Percentiles rank a stretch among this genome's conserved stretches.
Conservation (phyloP, 192 early-diverging fungal genomes). For the Coemansia sp. region DNA sequence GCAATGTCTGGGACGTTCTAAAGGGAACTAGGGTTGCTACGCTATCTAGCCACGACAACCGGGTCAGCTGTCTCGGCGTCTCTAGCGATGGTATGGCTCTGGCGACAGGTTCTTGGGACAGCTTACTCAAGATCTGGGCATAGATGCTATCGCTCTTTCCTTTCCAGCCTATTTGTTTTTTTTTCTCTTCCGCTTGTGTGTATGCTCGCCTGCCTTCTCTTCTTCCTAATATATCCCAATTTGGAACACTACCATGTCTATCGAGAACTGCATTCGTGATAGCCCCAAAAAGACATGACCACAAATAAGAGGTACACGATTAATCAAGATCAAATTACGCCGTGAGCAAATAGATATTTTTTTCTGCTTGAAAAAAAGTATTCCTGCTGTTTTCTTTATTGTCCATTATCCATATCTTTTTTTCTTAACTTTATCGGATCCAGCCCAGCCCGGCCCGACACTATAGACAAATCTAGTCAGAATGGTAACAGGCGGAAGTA, state of each 20-base stretch:
- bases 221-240: not conserved
- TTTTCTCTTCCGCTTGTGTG: not conserved
- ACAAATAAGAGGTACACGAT: not conserved
- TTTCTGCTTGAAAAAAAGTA: not conserved
- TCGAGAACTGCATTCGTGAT: not conserved
- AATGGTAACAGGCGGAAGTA: slow-evolving; percentile 12
- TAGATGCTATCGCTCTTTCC: slow-evolving; percentile 11
- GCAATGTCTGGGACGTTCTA: slow-evolving; percentile 99
- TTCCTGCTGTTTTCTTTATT: not conserved
- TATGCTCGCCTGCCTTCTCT: not conserved
- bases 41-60: slow-evolving; percentile 93
- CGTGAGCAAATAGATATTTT: not conserved
- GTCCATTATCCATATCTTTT: not conserved
- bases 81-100: slow-evolving; percentile 98
- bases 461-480: slow-evolving; percentile 5
- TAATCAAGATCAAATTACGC: not conserved
- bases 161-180: slow-evolving; percentile 1
- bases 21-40: slow-evolving; percentile 95
- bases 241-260: not conserved
- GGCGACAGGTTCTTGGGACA: slow-evolving; percentile 99
- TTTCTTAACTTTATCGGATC: not conserved
- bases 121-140: slow-evolving; percentile 87
- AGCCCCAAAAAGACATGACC: not conserved
- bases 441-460: not conserved
- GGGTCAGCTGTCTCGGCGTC: slow-evolving; percentile 96